phyloP scores from a whole-genome alignment of 169 alveolate species.

The Eimeria praecox region DNA sequence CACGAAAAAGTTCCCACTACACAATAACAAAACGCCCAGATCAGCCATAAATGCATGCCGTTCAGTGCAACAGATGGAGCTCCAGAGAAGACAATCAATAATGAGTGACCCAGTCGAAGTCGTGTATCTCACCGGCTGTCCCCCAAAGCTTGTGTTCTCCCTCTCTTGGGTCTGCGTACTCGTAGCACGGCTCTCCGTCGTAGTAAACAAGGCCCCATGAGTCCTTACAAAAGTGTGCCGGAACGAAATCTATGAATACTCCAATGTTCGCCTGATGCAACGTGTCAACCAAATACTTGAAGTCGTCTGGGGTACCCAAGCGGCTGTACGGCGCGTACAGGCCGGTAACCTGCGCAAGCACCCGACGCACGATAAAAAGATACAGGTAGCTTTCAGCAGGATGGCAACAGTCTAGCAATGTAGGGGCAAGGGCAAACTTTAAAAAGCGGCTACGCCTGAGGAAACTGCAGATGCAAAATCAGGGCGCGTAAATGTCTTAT shows the following conservation, averaged over 20 bases:
- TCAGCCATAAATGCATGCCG: not conserved
- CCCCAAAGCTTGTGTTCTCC: slow-evolving; percentile 90
- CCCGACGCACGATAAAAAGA: not conserved
- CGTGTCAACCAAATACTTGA: slow-evolving; percentile 86
- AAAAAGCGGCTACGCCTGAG: not conserved
- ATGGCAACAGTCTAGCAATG: not conserved
- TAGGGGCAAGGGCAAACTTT: not conserved
- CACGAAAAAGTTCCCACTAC: not conserved
- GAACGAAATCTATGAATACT: slow-evolving; percentile 87
- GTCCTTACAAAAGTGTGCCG: slow-evolving; percentile 89
- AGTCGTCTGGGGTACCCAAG: slow-evolving; percentile 87
- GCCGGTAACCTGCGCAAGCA: slow-evolving; percentile 84
- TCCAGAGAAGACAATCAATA: not conserved
- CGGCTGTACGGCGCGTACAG: slow-evolving; percentile 88
- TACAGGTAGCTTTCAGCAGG: not conserved
- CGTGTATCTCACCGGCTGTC: slow-evolving; percentile 83
- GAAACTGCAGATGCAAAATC: not conserved
- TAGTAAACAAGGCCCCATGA: slow-evolving; percentile 88
- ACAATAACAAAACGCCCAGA: not conserved
- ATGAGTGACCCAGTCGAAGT: not conserved
- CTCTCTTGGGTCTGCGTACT: slow-evolving; percentile 89
- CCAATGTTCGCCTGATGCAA: slow-evolving; percentile 87
- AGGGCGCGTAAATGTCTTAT: too few relatives aligned
- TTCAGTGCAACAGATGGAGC: not conserved
- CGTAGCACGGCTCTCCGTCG: slow-evolving; percentile 88